phyloP scores from a whole-genome alignment of 345 rosid genomes.

The Trapa bicornis region DNA sequence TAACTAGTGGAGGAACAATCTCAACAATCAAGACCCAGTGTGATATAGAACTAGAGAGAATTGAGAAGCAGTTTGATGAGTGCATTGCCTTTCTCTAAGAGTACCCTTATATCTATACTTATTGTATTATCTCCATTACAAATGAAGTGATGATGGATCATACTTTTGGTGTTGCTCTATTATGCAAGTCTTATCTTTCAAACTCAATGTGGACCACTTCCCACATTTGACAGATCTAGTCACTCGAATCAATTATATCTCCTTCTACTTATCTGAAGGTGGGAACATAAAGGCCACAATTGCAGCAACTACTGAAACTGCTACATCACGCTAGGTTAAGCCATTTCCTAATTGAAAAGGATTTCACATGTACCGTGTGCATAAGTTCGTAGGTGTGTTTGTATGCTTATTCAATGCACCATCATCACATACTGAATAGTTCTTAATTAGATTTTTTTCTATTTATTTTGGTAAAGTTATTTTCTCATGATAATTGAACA shows the following conservation, averaged over 20 bases:
- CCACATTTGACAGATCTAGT: conserved; percentile 94
- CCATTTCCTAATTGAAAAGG: conserved; percentile 9
- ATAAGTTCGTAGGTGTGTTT: too few species aligned
- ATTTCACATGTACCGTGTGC: too few species aligned
- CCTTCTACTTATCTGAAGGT: conserved; percentile 79
- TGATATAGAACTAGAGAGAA: conserved; percentile 66
- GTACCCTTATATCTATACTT: conserved; percentile 22
- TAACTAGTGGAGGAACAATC: conserved; percentile 66
- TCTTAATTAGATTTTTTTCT: too few species aligned
- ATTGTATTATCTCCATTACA: background rate
- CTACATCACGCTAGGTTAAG: conserved; percentile 23
- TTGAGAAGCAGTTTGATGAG: conserved; percentile 82
- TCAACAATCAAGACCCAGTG: conserved; percentile 72
- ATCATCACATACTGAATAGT: too few species aligned
- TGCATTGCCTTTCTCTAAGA: conserved; percentile 92
- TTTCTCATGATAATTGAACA: too few species aligned
- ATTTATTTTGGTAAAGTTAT: too few species aligned
- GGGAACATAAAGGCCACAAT: conserved; percentile 65
- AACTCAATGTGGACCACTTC: conserved; percentile 80
- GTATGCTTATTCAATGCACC: too few species aligned
- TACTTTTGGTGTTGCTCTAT: background rate
- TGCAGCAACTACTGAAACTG: conserved; percentile 38
- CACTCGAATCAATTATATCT: conserved; percentile 84
- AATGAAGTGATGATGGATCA: background rate
- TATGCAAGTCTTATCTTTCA: conserved; percentile 77